phyloP scores from a whole-genome alignment of 2,329 filamentous ascomycete genomes.

The Phialemoniopsis sp. region DNA sequence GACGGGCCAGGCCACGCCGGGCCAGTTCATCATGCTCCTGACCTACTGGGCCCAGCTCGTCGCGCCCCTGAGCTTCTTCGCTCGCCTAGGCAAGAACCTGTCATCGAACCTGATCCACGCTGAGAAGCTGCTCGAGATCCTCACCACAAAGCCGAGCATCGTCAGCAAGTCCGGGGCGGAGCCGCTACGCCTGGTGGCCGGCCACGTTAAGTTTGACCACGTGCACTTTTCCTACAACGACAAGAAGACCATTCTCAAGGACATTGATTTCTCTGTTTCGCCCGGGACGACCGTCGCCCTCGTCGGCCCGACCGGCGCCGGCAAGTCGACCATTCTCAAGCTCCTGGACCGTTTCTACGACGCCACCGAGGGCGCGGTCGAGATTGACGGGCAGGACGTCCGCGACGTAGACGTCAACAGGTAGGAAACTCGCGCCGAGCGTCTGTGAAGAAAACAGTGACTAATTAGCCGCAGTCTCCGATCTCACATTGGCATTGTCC shows the following conservation, averaged over 20 bases:
- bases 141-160: conserved; percentile 53
- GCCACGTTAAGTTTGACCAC: conserved; percentile 48
- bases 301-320: conserved; percentile 56
- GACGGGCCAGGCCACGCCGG: conserved; percentile 53
- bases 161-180: conserved; percentile 46
- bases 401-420: conserved; percentile 47
- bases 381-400: conserved; percentile 53
- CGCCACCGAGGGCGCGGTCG: conserved; percentile 45
- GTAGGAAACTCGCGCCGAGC: conserved; percentile 16
- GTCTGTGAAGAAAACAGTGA: neutral
- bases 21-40: conserved; percentile 66
- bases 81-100: conserved; percentile 49
- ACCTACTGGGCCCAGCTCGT: conserved; percentile 74
- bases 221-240: conserved; percentile 58
- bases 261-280: conserved; percentile 44
- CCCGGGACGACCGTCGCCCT: conserved; percentile 54
- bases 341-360: conserved; percentile 59
- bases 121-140: conserved; percentile 53
- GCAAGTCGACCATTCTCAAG: conserved; percentile 55
- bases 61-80: conserved; percentile 67
- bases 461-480: conserved; percentile 36
- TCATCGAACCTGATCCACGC: conserved; percentile 54
- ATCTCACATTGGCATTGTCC: conserved; percentile 51
- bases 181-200: conserved; percentile 45
- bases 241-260: conserved; percentile 52